Percentiles rank a stretch among this genome's conserved stretches.
These are phyloP conservation scores for Apiotrichum veenhuisii DNA, from an alignment of 1,284 basidiomycete species.

Conservation along the genomic window DNA sequence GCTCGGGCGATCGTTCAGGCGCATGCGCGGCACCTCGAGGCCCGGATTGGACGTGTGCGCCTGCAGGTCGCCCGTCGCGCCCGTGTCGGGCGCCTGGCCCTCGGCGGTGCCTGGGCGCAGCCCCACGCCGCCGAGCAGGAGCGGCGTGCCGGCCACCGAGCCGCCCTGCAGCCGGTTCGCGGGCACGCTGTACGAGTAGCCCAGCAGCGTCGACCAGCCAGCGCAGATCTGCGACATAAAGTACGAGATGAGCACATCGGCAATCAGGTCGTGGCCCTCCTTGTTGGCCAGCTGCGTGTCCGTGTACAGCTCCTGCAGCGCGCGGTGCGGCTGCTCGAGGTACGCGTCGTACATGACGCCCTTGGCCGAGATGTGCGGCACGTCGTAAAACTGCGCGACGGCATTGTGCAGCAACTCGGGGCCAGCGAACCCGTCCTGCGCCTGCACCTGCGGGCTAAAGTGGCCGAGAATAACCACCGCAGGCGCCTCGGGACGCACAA, in stretches of 20 bases:
- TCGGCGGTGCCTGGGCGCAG: conserved; percentile 35
- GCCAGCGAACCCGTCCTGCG: conserved; percentile 73
- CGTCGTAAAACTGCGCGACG: conserved; percentile 92
- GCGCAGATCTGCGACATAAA: conserved; percentile 80
- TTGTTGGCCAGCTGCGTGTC: conserved; percentile 79
- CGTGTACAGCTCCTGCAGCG: conserved; percentile 64
- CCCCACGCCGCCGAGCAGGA: conserved; percentile 43
- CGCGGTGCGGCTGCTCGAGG: conserved; percentile 66
- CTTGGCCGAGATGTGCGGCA: conserved; percentile 82
- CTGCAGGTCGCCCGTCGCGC: conserved; percentile 22
- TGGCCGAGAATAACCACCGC: conserved; percentile 87
- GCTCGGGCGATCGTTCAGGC: conserved; percentile 68
- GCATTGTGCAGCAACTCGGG: conserved; percentile 81
- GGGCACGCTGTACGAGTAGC: conserved; percentile 59
- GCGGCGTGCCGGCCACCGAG: conserved; percentile 5
- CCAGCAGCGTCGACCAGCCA: conserved; percentile 72
- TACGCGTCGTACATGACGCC: conserved; percentile 75
- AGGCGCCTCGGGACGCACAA: conserved; percentile 79
- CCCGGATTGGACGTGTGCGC: conserved; percentile 45
- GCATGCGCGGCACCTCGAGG: conserved; percentile 61
- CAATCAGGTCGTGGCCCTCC: conserved; percentile 73
- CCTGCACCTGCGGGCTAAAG: conserved; percentile 78
- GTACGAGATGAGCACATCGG: conserved; percentile 81
- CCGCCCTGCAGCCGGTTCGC: conserved; percentile 7
- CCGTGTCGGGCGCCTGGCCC: conserved; percentile 34